Conservation (phyloP, 768 basidiomycete species). For the Collybia mongolica region DNA sequence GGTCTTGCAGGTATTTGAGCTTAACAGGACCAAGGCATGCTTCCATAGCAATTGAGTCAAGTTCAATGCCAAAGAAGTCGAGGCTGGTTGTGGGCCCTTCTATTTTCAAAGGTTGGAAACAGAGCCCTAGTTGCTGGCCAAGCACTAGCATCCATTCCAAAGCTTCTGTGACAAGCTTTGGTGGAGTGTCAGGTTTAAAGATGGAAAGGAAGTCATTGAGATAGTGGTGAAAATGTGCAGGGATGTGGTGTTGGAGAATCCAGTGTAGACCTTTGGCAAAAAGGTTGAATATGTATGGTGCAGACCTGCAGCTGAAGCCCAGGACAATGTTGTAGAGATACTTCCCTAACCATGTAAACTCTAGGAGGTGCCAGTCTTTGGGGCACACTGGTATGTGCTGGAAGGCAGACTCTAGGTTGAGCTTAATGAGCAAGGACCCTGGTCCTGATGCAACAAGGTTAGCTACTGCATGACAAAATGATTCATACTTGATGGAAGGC, state of each 20-base stretch:
- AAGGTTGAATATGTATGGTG: too few species aligned
- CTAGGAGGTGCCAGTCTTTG: slow-evolving; percentile 29
- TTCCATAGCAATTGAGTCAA: slow-evolving; percentile 23
- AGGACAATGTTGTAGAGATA: slow-evolving; percentile 29
- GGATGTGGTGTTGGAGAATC: slow-evolving; percentile 35
- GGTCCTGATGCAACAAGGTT: slow-evolving; percentile 22
- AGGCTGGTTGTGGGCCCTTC: slow-evolving; percentile 17
- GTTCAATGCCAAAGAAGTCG: slow-evolving; percentile 25
- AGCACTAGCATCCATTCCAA: too few species aligned
- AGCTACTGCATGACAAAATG: slow-evolving; percentile 20
- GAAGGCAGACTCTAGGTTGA: slow-evolving; percentile 34
- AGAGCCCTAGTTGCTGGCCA: slow-evolving; percentile 25
- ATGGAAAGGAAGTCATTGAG: slow-evolving; percentile 32
- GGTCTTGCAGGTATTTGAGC: slow-evolving; percentile 18
- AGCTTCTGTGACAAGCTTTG: too few species aligned
- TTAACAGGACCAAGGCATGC: slow-evolving; percentile 30
- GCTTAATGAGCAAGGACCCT: slow-evolving; percentile 29
- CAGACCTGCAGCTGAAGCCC: slow-evolving; percentile 28
- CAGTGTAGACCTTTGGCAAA: slow-evolving; percentile 39
- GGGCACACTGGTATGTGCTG: slow-evolving; percentile 30
- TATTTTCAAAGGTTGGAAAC: slow-evolving; percentile 26
- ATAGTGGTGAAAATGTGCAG: slow-evolving; percentile 27
- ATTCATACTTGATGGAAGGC: slow-evolving; percentile 27
- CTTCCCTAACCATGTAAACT: slow-evolving; percentile 25
- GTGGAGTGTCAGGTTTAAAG: too few species aligned